Evolutionary conservation across 768 basidiomycete genomes (phyloP).

Genomic region (Paxillus involutus): DNA sequence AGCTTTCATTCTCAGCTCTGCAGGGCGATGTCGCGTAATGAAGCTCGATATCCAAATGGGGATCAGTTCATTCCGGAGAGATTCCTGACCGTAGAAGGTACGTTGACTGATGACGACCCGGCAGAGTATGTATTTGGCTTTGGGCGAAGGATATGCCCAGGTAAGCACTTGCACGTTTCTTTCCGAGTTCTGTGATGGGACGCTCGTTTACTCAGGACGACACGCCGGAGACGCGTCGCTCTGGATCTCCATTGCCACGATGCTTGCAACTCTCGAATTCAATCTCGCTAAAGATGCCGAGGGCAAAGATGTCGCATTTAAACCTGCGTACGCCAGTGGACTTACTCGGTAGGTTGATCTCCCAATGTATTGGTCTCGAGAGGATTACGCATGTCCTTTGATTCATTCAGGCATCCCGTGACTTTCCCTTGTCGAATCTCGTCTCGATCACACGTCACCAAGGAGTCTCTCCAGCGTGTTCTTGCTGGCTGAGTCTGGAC

Average conservation of each 20-base stretch:
- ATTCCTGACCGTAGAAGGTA: too few species aligned
- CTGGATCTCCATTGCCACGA: slow-evolving; percentile 14
- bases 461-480: slow-evolving; percentile 1
- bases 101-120: too few species aligned
- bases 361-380: not conserved
- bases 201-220: slow-evolving; percentile 1
- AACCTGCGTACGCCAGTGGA: slow-evolving; percentile 1
- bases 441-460: slow-evolving; percentile 3
- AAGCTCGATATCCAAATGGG: too few species aligned
- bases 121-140: too few species aligned
- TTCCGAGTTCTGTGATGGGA: too few species aligned
- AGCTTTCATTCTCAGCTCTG: too few species aligned
- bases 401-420: not conserved
- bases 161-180: too few species aligned
- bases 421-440: slow-evolving; percentile 11
- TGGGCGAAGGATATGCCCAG: too few species aligned
- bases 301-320: slow-evolving; percentile 1
- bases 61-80: too few species aligned
- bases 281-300: not conserved
- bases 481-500: not conserved
- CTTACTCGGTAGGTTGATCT: slow-evolving; percentile 1
- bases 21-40: too few species aligned
- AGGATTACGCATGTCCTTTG: not conserved
- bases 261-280: slow-evolving; percentile 13
- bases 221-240: slow-evolving; percentile 2